Evolutionary conservation across 148 eudicot genomes (phyloP), one percentile per base, ranked within the genome.

Genomic region (Cornus kousa): DNA sequence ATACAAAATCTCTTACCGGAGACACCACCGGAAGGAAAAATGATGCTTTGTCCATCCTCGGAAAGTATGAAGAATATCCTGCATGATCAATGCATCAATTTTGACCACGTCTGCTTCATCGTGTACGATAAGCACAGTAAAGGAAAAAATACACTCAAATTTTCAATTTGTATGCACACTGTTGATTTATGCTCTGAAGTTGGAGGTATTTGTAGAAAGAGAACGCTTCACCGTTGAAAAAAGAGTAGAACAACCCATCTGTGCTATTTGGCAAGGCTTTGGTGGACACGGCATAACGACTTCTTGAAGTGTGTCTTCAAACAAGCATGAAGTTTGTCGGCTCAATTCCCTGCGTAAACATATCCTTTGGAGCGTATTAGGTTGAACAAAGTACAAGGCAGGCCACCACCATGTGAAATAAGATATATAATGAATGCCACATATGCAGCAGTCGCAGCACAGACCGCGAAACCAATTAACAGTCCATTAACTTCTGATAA

Each of bases 361-460:
- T 77, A 71, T 16, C 86, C 75, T 31, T 83, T 75, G 13, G 78
- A 57, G 69, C 72, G 53, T 55, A 64, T 60, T 72, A 70, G 70
- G 71, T 74, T 76, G 67, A 86, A 65, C 88, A 86, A 88, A 50
- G 79, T 76, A 12, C 77, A 50, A 24, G 86, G 84, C 67, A 82
- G 83, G 57, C 80, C 68, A 20, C 80, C 83, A n/a, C 85, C 85
- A 16, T 80, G 89, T 28, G 85, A 85, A 55, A 89, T 72, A 9
- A 95, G 93, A 75, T 95, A 95, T 19, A 90, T 10, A 17, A 93
- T 87, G 76, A 95, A 95, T 3, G 88, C 75, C 16, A 87, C 55
- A 62, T 95, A 95, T 48, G 88, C 95, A 12, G 83, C 74, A 53
- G 90, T 83, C 7, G 72, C 79, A 14, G 77, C 35, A 71, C 87